phyloP scores from a whole-genome alignment of 768 basidiomycete genomes.

The Mycena albidolilacea region DNA sequence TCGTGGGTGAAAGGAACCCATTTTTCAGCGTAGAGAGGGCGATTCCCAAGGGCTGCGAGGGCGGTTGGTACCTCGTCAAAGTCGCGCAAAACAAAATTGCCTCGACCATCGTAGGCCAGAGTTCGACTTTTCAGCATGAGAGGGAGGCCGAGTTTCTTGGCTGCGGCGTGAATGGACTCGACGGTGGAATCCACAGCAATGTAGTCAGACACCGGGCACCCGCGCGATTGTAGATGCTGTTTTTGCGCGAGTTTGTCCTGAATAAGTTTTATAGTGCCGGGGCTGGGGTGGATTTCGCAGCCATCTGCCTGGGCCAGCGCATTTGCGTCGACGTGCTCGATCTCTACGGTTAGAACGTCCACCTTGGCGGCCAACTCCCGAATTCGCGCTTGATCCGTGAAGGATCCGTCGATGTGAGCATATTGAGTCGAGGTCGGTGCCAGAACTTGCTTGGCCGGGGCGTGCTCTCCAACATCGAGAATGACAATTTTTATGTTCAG shows the following conservation, averaged over 20 bases:
- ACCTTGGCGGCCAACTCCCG: slow-evolving; percentile 83
- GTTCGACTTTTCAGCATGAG: slow-evolving; percentile 98
- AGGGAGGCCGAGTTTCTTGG: slow-evolving; percentile 79
- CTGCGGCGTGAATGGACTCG: slow-evolving; percentile 67
- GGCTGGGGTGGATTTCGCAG: slow-evolving; percentile 78
- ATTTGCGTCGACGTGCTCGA: slow-evolving; percentile 92
- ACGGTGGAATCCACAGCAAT: slow-evolving; percentile 68
- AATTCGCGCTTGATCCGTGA: slow-evolving; percentile 85
- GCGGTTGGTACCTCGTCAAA: slow-evolving; percentile 66
- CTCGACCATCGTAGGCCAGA: slow-evolving; percentile 95
- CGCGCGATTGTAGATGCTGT: slow-evolving; percentile 80
- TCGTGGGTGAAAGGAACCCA: slow-evolving; percentile 93
- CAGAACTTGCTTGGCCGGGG: slow-evolving; percentile 92
- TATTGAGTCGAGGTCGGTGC: slow-evolving; percentile 63
- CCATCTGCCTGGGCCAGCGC: slow-evolving; percentile 75
- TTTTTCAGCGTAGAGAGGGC: slow-evolving; percentile 93
- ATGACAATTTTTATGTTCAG: slow-evolving; percentile 88
- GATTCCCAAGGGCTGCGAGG: slow-evolving; percentile 67
- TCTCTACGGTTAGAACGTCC: slow-evolving; percentile 94
- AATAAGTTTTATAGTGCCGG: slow-evolving; percentile 86
- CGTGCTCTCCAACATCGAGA: slow-evolving; percentile 85
- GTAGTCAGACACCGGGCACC: slow-evolving; percentile 74
- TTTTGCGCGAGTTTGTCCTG: slow-evolving; percentile 88
- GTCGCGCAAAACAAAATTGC: slow-evolving; percentile 85
- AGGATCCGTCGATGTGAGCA: slow-evolving; percentile 91